A percentile compares a stretch with the other conserved stretches of the same genome.
Evolutionary conservation across 75 land plant species (phyloP).

Genomic region (Larix kaempferi): DNA sequence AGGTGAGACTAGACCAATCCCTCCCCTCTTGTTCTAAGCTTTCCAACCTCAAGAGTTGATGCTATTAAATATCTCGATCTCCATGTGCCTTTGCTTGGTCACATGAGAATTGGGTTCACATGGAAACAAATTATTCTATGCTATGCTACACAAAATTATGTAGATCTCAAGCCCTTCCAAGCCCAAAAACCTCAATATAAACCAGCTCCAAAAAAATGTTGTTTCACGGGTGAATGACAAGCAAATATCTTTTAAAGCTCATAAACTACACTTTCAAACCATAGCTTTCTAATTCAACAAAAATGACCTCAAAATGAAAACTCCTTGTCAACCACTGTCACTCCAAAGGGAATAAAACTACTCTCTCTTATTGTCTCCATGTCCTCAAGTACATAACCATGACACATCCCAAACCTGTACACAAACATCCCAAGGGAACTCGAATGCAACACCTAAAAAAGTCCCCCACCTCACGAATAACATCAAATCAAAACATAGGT

Average conservation of each 20-base stretch:
- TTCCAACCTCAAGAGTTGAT: not conserved
- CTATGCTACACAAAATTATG: slow-evolving; percentile 20
- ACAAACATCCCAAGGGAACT: not conserved
- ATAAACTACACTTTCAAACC: not conserved
- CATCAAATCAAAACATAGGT: not conserved
- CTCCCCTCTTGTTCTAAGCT: no score
- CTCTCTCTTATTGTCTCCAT: no score
- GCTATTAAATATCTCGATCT: slow-evolving; percentile 45
- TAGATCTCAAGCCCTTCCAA: slow-evolving; percentile 48
- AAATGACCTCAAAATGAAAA: no score
- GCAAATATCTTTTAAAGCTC: no score
- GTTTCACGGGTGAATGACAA: no score
- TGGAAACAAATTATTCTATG: not conserved
- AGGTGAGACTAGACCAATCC: no score
- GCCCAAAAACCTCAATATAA: not conserved
- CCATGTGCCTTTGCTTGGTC: slow-evolving; percentile 45
- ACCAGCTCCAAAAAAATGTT: no score
- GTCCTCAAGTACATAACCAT: not conserved
- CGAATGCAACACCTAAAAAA: not conserved
- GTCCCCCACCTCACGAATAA: not conserved
- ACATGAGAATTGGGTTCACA: slow-evolving; percentile 24
- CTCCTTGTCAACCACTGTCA: no score
- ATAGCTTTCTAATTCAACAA: no score
- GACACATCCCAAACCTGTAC: not conserved
- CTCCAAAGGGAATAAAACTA: no score